phyloP scores from a whole-genome alignment of 129 eudicot species.

The Tanacetum coccineum region DNA sequence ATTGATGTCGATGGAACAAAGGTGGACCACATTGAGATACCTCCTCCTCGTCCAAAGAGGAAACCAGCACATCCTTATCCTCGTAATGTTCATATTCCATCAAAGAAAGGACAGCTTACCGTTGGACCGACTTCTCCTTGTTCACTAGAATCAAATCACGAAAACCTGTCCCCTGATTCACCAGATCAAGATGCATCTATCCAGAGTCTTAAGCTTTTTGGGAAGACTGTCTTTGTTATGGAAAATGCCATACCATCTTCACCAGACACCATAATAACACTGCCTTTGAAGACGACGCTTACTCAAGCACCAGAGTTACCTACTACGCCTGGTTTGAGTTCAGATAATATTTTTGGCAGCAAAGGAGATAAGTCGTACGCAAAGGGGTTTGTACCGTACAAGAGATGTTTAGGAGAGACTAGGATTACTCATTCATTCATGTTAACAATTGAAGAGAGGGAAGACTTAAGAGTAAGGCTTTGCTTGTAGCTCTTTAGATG shows the following conservation, averaged over 20 bases:
- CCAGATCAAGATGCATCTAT: slow-evolving; percentile 21
- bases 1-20: slow-evolving; percentile 30
- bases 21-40: slow-evolving; percentile 51
- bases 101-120: slow-evolving; percentile 17
- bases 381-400: slow-evolving; percentile 56
- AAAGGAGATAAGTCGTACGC: not conserved
- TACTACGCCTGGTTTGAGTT: not conserved
- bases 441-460: slow-evolving; percentile 32
- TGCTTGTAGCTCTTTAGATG: slow-evolving; percentile 35
- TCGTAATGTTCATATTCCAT: slow-evolving; percentile 43
- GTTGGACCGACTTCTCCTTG: slow-evolving; percentile 26
- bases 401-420: slow-evolving; percentile 51
- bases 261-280: slow-evolving; percentile 5
- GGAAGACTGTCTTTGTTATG: slow-evolving; percentile 46
- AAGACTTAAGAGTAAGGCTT: slow-evolving; percentile 41
- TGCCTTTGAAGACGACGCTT: slow-evolving; percentile 18
- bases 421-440: slow-evolving; percentile 27
- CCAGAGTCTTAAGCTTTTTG: slow-evolving; percentile 59
- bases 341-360: not conserved
- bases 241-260: slow-evolving; percentile 29
- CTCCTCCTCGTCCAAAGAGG: slow-evolving; percentile 89
- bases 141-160: slow-evolving; percentile 24
- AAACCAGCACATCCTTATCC: slow-evolving; percentile 85
- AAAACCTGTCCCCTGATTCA: slow-evolving; percentile 48
- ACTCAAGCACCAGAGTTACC: slow-evolving; percentile 4